Evolutionary conservation across 805 yeast species (phyloP), one percentile per base, ranked within the genome.

Genomic region (Ogataea zsoltii): DNA sequence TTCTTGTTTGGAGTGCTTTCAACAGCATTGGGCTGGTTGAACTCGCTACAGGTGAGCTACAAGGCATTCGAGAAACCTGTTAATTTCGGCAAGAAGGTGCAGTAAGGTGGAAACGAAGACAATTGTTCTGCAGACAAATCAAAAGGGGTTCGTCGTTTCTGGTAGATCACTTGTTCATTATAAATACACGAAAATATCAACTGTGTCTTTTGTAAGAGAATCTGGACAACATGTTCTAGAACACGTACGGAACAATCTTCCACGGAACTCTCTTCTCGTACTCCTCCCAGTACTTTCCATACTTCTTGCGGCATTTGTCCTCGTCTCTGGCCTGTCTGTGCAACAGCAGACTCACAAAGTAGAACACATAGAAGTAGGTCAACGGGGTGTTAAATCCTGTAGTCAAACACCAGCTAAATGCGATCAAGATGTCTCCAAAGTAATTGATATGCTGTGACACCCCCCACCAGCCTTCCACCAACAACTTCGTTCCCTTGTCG

Each of bases 391-490:
- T 73, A 55, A 83, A 78, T 10, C 96, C 96, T 2, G 97, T 88
- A 9, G 96, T 84, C 51, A 94, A 71, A 65, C 97, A 89, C 96
- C 96, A 92, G 36, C 95, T 81, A 71, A 87, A 74, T 0, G 97
- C 88, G 60, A 90, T 83, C 33, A 94, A 63, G 91, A 97, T 89
- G 69, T 94, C 99, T 34, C 99, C 99, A 47, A 91, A 76, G 67
- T 94, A 94, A 63, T 94, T 94, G 61, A 88, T 89, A 65, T 94
- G 99, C 55, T 96, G 96, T 6, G 96, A 82, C 15, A 74, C 65
- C 2, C 85, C 86, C 99, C 99, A 94, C 99, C 98, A 94, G 2
- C 98, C 97, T 58, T 89, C 94, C 44, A 82, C 78, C 36, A 94
- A 69, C 52, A 94, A 75, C 60, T 80, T 86, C 19, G 96, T 84